Base-by-base conservation (phyloP, 345 rosid genomes). In the Citrus reticulata region DNA sequence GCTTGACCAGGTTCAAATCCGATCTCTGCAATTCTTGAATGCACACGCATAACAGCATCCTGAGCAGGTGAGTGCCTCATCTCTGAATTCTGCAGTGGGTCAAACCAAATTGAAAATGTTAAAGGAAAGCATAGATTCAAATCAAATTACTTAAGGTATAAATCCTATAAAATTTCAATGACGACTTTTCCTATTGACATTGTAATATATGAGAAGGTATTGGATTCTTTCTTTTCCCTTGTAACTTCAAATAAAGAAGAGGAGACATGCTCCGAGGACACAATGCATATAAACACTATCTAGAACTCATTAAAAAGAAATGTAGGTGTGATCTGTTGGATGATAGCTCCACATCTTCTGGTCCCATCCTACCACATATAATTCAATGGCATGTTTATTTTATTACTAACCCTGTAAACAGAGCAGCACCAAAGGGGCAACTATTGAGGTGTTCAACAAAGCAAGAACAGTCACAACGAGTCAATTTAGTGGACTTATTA, bases 1-100 rank as follows among this genome's bases (percentile, higher is more conserved):
- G 95, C 85, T 35, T 85, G 78, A 80, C 89, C 88, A 70, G 89
- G 92, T 70, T 93, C 97, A 83, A 86, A 91, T 60, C 93, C 95
- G 79, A 91, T 90, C 83, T 93, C 95, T 4, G 90, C 91, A 73
- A 91, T 84, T 87, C 92, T 85, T 49, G 86, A 82, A 70, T 88
- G 90, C 81, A 93, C 95, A 30, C 93, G 86, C 81, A 93, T 88
- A 76, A 91, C 93, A 65, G 91, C 95, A 77, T 90, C 92, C 78
- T 89, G 97, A 39, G 93, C 95, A 40, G 91, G 89, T 81, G 97
- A 93, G 58, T 85, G 88, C 78, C 89, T 79, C 80, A 86, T 87
- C 73, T 91, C 95, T 72, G 90, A 81, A 72, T 88, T 89, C 97
- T 93, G 89, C 79, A 81, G 70, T 63, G 80, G 75, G 39, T 68